phyloP scores from a whole-genome alignment of 208 protist genomes.

The Leishmania aethiopica region DNA sequence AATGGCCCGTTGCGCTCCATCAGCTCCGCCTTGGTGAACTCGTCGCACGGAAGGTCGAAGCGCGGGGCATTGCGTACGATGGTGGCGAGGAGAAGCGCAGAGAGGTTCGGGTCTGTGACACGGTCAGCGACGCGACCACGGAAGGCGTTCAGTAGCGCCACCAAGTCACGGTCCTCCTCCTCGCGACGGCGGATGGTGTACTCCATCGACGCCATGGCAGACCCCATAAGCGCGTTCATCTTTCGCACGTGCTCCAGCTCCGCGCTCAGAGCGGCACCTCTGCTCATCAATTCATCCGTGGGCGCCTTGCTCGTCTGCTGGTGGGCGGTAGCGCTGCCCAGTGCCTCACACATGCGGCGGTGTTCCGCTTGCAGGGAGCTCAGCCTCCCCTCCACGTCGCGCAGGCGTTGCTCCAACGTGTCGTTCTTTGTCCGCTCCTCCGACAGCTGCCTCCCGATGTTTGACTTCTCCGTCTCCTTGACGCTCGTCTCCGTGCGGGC shows the following conservation, averaged over 20 bases:
- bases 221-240: constrained; percentile 52
- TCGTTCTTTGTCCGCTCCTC: constrained; percentile 43
- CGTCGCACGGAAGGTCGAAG: constrained; percentile 74
- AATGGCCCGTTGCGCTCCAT: constrained; percentile 71
- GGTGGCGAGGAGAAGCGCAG: constrained; percentile 61
- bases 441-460: constrained; percentile 51
- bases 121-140: constrained; percentile 63
- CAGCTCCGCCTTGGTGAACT: constrained; percentile 53
- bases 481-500: constrained; percentile 39
- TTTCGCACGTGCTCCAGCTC: constrained; percentile 51
- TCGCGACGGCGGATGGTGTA: constrained; percentile 82
- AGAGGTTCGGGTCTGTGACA: constrained; percentile 64
- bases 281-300: constrained; percentile 34
- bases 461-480: constrained; percentile 48
- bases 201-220: constrained; percentile 70
- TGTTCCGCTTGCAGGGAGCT: constrained; percentile 57
- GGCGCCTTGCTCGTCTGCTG: constrained; percentile 24
- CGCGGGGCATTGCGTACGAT: constrained; percentile 73
- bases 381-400: constrained; percentile 52
- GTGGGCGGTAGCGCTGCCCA: constrained; percentile 27
- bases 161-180: constrained; percentile 78
- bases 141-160: constrained; percentile 71
- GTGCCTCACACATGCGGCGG: constrained; percentile 47
- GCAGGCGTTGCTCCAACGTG: constrained; percentile 67
- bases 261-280: constrained; percentile 23